Percentiles rank a stretch among this genome's conserved stretches.
These are phyloP conservation scores for Elaeis guineensis DNA, from an alignment of 176 grass and related monocot species.

Conservation along the genomic window DNA sequence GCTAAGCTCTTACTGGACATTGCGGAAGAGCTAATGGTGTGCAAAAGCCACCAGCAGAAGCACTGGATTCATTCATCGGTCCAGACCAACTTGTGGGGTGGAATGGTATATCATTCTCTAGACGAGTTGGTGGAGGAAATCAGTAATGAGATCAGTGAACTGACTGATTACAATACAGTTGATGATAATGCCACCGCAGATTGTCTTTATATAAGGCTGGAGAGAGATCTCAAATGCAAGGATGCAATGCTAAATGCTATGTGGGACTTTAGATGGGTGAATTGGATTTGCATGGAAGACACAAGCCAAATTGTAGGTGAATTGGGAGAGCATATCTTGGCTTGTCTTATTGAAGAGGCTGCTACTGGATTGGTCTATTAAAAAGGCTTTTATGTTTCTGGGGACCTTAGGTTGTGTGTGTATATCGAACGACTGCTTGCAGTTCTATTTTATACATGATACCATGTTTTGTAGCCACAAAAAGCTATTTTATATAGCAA, in stretches of 20 bases:
- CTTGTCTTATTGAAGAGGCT: constrained; percentile 47
- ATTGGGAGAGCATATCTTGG: constrained; percentile 32
- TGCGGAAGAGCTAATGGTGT: constrained; percentile 47
- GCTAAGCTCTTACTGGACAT: constrained; percentile 36
- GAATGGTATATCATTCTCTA: constrained; percentile 26
- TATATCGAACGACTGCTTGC: no score
- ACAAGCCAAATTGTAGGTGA: constrained; percentile 31
- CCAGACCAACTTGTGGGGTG: constrained; percentile 12
- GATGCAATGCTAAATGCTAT: constrained; percentile 28
- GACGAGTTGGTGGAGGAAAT: constrained; percentile 41
- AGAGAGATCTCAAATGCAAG: constrained; percentile 50
- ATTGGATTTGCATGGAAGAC: constrained; percentile 57
- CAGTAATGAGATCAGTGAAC: constrained; percentile 20
- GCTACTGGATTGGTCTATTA: constrained; percentile 22
- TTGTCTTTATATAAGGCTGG: constrained; percentile 47
- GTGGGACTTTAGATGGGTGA: constrained; percentile 67
- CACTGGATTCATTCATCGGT: constrained; percentile 18
- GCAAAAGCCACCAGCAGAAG: constrained; percentile 25
- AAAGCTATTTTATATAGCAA: no score
- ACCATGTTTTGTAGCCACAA: no score
- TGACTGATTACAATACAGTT: constrained; percentile 22
- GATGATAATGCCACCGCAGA: constrained; percentile 21
- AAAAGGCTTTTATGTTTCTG: background rate
- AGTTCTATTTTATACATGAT: no score
- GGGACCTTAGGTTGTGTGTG: no score